phyloP scores from a whole-genome alignment of 2,329 filamentous ascomycete genomes.

The Fusarium tjaetaba region DNA sequence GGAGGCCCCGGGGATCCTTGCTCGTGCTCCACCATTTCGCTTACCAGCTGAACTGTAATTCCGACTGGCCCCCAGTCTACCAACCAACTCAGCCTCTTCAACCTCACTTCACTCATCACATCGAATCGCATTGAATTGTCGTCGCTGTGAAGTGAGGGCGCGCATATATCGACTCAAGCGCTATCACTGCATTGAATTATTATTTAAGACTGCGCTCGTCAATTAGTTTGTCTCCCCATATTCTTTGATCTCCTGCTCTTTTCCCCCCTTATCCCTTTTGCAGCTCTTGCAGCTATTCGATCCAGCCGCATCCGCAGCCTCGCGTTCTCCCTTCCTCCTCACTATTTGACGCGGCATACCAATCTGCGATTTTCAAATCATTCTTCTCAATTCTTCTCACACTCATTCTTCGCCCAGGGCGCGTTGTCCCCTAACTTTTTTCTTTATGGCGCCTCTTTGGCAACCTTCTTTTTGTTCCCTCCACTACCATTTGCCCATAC shows the following conservation, averaged over 20 bases:
- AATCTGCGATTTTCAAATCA: constrained; percentile 11
- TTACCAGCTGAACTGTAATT: constrained; percentile 33
- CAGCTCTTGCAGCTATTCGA: constrained; percentile 34
- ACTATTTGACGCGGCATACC: constrained; percentile 25
- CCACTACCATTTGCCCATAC: constrained; percentile 37
- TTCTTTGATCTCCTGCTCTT: constrained; percentile 39
- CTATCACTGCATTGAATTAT: constrained; percentile 26
- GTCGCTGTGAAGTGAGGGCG: constrained; percentile 38
- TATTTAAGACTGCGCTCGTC: constrained; percentile 43
- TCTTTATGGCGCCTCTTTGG: constrained; percentile 44
- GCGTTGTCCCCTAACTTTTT: constrained; percentile 20
- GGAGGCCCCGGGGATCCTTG: not conserved
- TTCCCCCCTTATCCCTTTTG: constrained; percentile 30
- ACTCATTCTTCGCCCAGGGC: constrained; percentile 24
- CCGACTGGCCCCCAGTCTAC: constrained; percentile 25
- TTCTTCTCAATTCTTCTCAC: constrained; percentile 18
- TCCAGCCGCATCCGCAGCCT: constrained; percentile 40
- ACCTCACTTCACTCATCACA: constrained; percentile 39
- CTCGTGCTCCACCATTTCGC: constrained; percentile 31
- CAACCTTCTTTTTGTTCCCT: constrained; percentile 39
- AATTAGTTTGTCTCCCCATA: constrained; percentile 50
- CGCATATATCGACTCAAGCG: constrained; percentile 37
- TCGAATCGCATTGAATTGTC: constrained; percentile 29
- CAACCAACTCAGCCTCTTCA: constrained; percentile 46
- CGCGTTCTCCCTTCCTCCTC: constrained; percentile 36